Percentiles rank a stretch among this genome's conserved stretches.
These are phyloP conservation scores for Talaromyces nanjingensis DNA, from an alignment of 495 filamentous ascomycete genomes.

Conservation along the genomic window DNA sequence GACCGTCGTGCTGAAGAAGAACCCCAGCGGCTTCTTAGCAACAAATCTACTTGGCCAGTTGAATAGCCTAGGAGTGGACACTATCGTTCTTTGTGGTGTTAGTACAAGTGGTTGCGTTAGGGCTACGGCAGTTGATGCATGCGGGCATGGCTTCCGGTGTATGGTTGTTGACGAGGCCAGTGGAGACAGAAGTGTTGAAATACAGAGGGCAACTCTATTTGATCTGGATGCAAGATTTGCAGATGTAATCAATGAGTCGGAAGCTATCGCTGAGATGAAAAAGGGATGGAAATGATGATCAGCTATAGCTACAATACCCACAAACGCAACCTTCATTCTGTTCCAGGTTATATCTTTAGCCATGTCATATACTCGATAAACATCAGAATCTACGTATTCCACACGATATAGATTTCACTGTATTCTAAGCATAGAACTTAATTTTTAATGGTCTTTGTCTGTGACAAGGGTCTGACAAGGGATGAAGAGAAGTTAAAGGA, in stretches of 20 bases:
- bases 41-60: not conserved
- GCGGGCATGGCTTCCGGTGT: not conserved
- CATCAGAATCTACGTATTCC: too few relatives aligned
- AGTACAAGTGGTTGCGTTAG: conserved; percentile 2
- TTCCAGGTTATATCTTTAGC: not conserved
- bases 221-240: not conserved
- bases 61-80: not conserved
- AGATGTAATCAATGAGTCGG: not conserved
- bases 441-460: not conserved
- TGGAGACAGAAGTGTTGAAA: not conserved
- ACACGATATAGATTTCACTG: too few relatives aligned
- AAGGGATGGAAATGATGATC: not conserved
- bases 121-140: conserved; percentile 1
- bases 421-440: too few relatives aligned
- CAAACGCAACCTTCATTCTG: not conserved
- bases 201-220: not conserved
- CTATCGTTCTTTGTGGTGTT: not conserved
- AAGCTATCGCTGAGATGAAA: not conserved
- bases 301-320: not conserved
- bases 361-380: too few relatives aligned
- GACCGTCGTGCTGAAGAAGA: not conserved
- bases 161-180: not conserved
- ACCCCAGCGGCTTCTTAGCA: conserved; percentile 1
- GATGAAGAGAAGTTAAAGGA: not conserved
- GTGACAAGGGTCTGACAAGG: not conserved